These are phyloP conservation scores for Eucalyptus tenuipes DNA, from an alignment of 345 rosid species.

Conservation along the genomic window DNA sequence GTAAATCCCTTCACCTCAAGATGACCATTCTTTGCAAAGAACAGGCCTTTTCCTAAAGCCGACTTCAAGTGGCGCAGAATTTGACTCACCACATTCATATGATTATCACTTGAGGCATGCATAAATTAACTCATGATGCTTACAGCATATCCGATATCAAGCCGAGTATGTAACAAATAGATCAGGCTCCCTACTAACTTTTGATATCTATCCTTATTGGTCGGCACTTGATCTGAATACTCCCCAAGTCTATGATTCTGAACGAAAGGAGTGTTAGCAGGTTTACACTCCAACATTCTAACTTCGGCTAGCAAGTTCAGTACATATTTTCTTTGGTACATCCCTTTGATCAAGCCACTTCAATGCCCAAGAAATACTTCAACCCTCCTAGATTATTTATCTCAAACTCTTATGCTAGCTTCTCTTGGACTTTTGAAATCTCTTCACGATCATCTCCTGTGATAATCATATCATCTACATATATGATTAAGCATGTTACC, in stretches of 20 bases:
- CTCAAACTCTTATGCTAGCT: not conserved
- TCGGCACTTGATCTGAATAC: fast-evolving
- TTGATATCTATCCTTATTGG: not conserved
- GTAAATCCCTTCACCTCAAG: not conserved
- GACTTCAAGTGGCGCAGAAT: not conserved
- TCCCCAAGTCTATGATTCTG: not conserved
- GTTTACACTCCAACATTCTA: not conserved
- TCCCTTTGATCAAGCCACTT: not conserved
- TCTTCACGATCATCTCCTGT: not conserved
- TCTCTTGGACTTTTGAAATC: not conserved
- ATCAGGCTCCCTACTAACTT: not conserved
- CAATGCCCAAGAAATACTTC: too few species aligned
- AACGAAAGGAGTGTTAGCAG: not conserved
- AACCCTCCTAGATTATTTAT: not conserved
- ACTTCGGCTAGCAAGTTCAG: not conserved
- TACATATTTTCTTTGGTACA: not conserved
- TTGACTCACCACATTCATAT: not conserved
- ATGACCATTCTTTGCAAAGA: not conserved
- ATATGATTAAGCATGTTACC: not conserved
- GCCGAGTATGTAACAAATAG: not conserved
- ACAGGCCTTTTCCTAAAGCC: not conserved
- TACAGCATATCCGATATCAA: not conserved
- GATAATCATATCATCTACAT: not conserved
- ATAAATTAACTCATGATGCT: not conserved
- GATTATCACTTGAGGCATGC: not conserved